Percentiles rank a stretch among this genome's conserved stretches.
Evolutionary conservation across 2,329 filamentous ascomycete species (phyloP).

Genomic region (Fusarium sp.): DNA sequence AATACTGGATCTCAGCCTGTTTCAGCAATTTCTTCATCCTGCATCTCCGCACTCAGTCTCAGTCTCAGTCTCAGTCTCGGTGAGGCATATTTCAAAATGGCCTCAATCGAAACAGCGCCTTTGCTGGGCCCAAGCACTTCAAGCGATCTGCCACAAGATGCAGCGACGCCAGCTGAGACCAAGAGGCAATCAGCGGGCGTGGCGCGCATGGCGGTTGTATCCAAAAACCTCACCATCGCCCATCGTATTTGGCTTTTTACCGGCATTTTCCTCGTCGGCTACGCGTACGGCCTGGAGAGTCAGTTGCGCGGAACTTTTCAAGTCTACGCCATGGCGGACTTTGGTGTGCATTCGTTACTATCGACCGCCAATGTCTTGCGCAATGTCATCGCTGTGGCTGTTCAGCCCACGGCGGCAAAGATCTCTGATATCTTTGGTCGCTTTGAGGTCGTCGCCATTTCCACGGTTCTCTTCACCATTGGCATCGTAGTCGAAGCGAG

Average conservation of each 20-base stretch:
- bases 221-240: constrained; percentile 58
- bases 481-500: constrained; percentile 68
- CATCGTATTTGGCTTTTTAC: constrained; percentile 67
- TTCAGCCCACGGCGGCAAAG: constrained; percentile 70
- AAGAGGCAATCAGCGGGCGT: constrained; percentile 58
- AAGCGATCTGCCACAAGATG: background rate
- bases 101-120: constrained; percentile 32
- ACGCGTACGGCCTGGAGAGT: constrained; percentile 70
- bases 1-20: constrained; percentile 5
- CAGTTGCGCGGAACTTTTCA: constrained; percentile 66
- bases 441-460: constrained; percentile 68
- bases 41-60: background rate
- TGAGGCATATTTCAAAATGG: constrained; percentile 3
- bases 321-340: constrained; percentile 67
- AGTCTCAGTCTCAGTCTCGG: too few relatives aligned
- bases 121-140: constrained; percentile 19
- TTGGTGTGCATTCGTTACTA: constrained; percentile 66
- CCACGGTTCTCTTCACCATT: constrained; percentile 67
- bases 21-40: background rate
- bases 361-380: constrained; percentile 71
- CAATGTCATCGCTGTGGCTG: constrained; percentile 70
- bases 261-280: constrained; percentile 70
- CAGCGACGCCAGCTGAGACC: constrained; percentile 9
- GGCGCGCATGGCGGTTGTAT: constrained; percentile 64
- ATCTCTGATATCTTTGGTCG: constrained; percentile 74